These are phyloP conservation scores for Talaromyces thailandensis DNA, from an alignment of 495 filamentous ascomycete genomes.

Conservation along the genomic window DNA sequence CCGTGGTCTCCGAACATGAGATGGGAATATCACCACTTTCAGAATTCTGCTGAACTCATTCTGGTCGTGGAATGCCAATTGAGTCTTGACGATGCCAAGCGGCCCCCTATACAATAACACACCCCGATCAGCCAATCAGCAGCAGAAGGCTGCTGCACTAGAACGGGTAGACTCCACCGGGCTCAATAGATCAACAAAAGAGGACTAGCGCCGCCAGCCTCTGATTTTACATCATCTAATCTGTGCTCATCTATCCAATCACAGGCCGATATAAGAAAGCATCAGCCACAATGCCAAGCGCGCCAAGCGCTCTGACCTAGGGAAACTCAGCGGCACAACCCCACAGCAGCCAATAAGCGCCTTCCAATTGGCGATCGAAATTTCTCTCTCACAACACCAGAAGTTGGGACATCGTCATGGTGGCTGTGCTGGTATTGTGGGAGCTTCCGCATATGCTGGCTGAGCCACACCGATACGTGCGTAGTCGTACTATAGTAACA, in stretches of 20 bases:
- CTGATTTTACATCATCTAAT: background rate
- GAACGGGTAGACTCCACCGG: background rate
- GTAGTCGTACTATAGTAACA: background rate
- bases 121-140: background rate
- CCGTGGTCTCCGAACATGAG: background rate
- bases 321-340: background rate
- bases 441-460: background rate
- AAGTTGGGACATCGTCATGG: background rate
- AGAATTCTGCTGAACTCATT: background rate
- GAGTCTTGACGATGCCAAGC: conserved; percentile 5
- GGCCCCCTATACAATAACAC: background rate
- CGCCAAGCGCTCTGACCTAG: background rate
- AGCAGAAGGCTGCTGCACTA: background rate
- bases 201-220: background rate
- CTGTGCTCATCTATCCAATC: background rate
- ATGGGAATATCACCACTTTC: background rate
- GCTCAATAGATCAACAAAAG: background rate
- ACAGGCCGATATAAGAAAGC: background rate
- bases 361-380: background rate
- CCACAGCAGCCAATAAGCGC: background rate
- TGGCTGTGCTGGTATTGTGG: background rate
- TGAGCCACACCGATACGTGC: background rate
- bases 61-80: background rate
- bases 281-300: conserved; percentile 6
- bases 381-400: background rate